Base-by-base conservation (phyloP, 805 yeast genomes). In the Kodamaea restingae region DNA sequence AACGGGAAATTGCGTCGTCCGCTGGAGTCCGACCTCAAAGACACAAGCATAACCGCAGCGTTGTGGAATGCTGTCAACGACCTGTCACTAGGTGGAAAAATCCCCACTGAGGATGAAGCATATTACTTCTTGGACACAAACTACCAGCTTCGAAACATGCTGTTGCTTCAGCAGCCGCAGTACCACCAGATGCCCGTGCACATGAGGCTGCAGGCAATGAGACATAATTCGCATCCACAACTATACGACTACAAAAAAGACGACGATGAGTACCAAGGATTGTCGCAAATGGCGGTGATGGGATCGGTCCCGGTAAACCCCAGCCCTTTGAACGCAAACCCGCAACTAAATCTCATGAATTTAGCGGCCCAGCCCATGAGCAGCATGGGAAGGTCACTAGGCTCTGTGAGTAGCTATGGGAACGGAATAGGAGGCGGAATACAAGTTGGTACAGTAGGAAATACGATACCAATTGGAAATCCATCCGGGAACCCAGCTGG, bases 1-100 rank as follows among this genome's bases (percentile, higher is more conserved):
- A 63, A 67, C 24, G 80, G 81, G 4, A 65, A 63, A 29, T 63
- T 88, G 33, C 51, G 59, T 0, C 65, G 80, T 18, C 95, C 95
- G 0, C 64, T 78, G 4, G 74, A 74, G 29, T 60, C 73, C 6
- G 70, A 74, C 6, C 68, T 86, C 39, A 71, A 72, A 42, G 71
- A 76, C 42, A 46, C 78, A 0, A 58, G 58, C 12, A 70, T 82
- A 5, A 65, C 76, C 3, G 55, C 59, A 12, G 70, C 67, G 8
- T 60, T 83, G 30, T 68, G 80, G 70, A 63, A 61, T 41, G 81
- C 85, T 0, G 68, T 81, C 32, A 75, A 76, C 47, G 78, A 76
- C 39, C 67, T 76, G 10, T 68, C 80, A 1, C 60, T 81, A 15
- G 88, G 88, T 2, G 80, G 80, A 7, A 73, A 75, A 52, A 58